A percentile compares a stretch with the other conserved stretches of the same genome.
These are phyloP conservation scores for Styphnolobium japonicum DNA, from an alignment of 306 rosid genomes.

Conservation along the genomic window DNA sequence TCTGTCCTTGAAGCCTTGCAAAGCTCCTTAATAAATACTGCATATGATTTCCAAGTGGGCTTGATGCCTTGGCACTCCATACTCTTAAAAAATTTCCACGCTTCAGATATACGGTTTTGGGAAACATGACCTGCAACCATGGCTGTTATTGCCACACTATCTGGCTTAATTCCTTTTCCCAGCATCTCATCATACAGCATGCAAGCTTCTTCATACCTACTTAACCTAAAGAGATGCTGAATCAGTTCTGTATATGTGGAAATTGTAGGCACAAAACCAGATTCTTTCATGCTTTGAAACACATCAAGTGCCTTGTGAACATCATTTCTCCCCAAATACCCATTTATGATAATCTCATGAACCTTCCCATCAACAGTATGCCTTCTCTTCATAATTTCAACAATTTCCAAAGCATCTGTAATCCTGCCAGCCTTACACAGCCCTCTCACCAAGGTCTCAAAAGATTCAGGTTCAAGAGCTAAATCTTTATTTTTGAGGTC, in stretches of 20 bases:
- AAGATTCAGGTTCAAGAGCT: slow-evolving; percentile 48
- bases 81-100: slow-evolving; percentile 61
- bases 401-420: slow-evolving; percentile 67
- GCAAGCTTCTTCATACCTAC: slow-evolving; percentile 58
- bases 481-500: slow-evolving; percentile 66
- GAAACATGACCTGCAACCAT: slow-evolving; percentile 80
- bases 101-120: slow-evolving; percentile 56
- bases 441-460: slow-evolving; percentile 74
- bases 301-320: slow-evolving; percentile 52
- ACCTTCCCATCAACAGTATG: slow-evolving; percentile 47
- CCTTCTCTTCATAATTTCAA: slow-evolving; percentile 64
- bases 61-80: slow-evolving; percentile 60
- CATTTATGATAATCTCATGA: slow-evolving; percentile 59
- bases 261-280: slow-evolving; percentile 49
- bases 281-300: slow-evolving; percentile 65
- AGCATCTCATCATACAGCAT: slow-evolving; percentile 74
- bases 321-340: slow-evolving; percentile 58
- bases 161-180: slow-evolving; percentile 56
- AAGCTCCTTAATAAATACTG: slow-evolving; percentile 73
- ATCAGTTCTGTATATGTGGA: slow-evolving; percentile 77
- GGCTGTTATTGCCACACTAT: slow-evolving; percentile 69
- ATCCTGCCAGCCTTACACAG: slow-evolving; percentile 67
- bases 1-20: slow-evolving; percentile 69
- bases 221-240: slow-evolving; percentile 64
- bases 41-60: slow-evolving; percentile 65